A percentile compares a stretch with the other conserved stretches of the same genome.
Evolutionary conservation across 1,284 basidiomycete genomes (phyloP).

Genomic region (Psilocybe mexicana): DNA sequence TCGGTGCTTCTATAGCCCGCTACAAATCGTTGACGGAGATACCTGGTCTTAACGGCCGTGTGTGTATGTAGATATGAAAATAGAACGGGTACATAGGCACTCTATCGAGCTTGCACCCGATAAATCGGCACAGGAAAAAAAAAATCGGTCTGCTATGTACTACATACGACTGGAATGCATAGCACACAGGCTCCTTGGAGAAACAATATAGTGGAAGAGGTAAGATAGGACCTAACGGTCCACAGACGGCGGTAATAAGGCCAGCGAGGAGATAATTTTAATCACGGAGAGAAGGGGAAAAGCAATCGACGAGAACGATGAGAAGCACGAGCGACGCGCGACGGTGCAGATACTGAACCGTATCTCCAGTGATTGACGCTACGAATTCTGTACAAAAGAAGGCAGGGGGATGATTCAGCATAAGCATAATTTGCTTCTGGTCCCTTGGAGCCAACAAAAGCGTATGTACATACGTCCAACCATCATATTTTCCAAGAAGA

Average conservation of each 20-base stretch:
- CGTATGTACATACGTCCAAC: too few species aligned
- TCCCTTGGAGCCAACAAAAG: not conserved
- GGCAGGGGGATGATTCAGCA: not conserved
- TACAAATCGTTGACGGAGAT: slow-evolving; percentile 10
- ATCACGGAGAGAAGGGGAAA: slow-evolving; percentile 12
- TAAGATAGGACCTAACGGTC: slow-evolving; percentile 10
- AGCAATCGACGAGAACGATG: slow-evolving; percentile 9
- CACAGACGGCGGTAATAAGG: slow-evolving; percentile 17
- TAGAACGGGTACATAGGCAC: slow-evolving; percentile 2
- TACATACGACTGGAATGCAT: not conserved
- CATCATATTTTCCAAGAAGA: not conserved
- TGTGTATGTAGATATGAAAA: slow-evolving; percentile 7
- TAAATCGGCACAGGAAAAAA: slow-evolving; percentile 5
- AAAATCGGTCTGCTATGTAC: not conserved
- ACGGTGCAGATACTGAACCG: slow-evolving; percentile 15
- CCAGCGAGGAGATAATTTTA: slow-evolving; percentile 20
- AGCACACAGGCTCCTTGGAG: slow-evolving; percentile 9
- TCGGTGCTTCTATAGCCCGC: slow-evolving; percentile 10
- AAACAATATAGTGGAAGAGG: slow-evolving; percentile 3
- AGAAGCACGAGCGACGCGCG: slow-evolving; percentile 2
- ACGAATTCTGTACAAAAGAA: slow-evolving; percentile 8
- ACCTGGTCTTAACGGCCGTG: slow-evolving; percentile 12
- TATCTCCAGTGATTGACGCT: slow-evolving; percentile 21
- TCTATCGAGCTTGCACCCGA: slow-evolving; percentile 9
- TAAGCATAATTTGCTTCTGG: not conserved